Evolutionary conservation across 345 rosid genomes (phyloP).

Genomic region (Salix brachista): DNA sequence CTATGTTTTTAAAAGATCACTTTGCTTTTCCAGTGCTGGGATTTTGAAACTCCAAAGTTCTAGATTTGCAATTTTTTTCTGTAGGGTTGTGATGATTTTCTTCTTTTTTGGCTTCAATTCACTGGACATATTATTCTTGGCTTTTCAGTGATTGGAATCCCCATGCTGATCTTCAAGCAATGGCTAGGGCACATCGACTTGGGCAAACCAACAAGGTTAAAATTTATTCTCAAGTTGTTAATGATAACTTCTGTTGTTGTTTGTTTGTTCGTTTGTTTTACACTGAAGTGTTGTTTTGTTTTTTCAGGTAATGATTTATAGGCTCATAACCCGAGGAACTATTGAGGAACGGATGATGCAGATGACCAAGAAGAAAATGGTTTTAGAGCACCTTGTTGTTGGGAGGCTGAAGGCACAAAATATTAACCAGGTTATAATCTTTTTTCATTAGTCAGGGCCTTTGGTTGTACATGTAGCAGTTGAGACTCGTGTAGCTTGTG

Average conservation of each 20-base stretch:
- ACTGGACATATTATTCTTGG: slow-evolving; percentile 20
- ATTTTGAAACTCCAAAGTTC: not conserved
- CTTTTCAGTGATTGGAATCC: slow-evolving; percentile 97
- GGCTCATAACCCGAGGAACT: slow-evolving; percentile 85
- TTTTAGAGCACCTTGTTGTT: slow-evolving; percentile 98
- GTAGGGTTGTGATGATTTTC: slow-evolving; percentile 4
- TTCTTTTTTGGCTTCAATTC: not conserved
- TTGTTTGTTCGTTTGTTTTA: not conserved
- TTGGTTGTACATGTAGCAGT: not conserved
- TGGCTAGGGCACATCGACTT: slow-evolving; percentile 99
- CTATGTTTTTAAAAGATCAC: not conserved
- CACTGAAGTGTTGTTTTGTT: slow-evolving; percentile 16
- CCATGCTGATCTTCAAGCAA: slow-evolving; percentile 99
- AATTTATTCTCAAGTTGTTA: slow-evolving; percentile 2
- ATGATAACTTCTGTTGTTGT: not conserved
- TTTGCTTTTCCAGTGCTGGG: not conserved
- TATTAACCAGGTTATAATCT: slow-evolving; percentile 73
- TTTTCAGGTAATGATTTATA: slow-evolving; percentile 87
- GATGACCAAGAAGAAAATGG: slow-evolving; percentile 98
- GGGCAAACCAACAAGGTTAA: slow-evolving; percentile 96
- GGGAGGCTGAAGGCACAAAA: slow-evolving; percentile 96
- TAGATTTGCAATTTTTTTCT: not conserved
- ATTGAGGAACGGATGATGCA: slow-evolving; percentile 99
- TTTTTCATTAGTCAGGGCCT: not conserved
- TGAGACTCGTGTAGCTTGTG: not conserved